These are phyloP conservation scores for Dichotomopilus funicola DNA, from an alignment of 2,329 filamentous ascomycete species.

Conservation along the genomic window DNA sequence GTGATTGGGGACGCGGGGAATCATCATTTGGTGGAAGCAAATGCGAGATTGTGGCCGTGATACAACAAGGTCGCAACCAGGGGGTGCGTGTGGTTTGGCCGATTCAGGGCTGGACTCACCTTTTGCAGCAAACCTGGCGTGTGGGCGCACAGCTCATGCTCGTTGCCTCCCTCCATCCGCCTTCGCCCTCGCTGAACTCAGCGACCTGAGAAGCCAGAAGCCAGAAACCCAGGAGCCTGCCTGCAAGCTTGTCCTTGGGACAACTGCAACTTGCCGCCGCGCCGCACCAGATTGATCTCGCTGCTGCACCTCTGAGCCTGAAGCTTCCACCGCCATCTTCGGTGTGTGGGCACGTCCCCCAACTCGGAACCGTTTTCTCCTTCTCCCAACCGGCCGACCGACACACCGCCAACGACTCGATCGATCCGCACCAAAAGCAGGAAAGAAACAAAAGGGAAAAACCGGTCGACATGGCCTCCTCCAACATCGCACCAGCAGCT, in stretches of 20 bases:
- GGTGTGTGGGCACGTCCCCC: no score
- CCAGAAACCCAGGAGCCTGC: background rate
- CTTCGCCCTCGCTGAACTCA: no score
- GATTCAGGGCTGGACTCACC: slow-evolving; percentile 3
- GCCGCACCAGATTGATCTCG: slow-evolving; percentile 1
- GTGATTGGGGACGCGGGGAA: slow-evolving; percentile 7
- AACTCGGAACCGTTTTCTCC: no score
- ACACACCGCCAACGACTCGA: background rate
- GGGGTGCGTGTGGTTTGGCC: background rate
- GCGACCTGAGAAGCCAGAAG: no score
- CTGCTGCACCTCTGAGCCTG: background rate
- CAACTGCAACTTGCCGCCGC: slow-evolving; percentile 3
- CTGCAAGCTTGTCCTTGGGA: no score
- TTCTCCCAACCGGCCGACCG: no score
- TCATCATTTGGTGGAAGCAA: slow-evolving; percentile 1
- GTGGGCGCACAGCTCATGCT: background rate
- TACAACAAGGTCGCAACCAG: background rate
- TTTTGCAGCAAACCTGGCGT: background rate
- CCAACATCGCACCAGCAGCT: slow-evolving; percentile 3
- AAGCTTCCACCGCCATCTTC: background rate
- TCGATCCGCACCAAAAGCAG: background rate
- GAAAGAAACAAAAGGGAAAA: background rate
- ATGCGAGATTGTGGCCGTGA: slow-evolving; percentile 6
- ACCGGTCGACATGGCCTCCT: slow-evolving; percentile 5
- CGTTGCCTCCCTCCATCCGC: no score